phyloP scores from a whole-genome alignment of 441 rosid genomes.

The Aquilaria agallochum region DNA sequence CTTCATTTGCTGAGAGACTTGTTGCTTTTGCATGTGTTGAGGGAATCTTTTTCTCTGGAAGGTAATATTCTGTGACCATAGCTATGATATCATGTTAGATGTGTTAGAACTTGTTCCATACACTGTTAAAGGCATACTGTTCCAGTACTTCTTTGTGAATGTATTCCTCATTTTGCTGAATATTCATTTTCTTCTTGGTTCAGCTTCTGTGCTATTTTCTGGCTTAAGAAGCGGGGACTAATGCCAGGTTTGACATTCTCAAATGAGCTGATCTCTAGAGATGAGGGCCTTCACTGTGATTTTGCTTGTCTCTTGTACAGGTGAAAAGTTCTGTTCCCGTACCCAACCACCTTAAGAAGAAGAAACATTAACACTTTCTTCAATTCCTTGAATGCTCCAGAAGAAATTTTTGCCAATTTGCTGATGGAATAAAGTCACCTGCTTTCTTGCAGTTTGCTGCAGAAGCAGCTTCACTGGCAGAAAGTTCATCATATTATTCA shows the following conservation, averaged over 20 bases:
- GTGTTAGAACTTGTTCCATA: not conserved
- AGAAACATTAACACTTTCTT: too few species aligned
- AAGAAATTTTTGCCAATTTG: not conserved
- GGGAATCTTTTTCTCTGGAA: constrained; percentile 94
- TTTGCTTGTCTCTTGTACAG: constrained; percentile 91
- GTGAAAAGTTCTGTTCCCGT: constrained; percentile 20
- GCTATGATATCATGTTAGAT: constrained; percentile 4
- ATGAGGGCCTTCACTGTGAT: constrained; percentile 93
- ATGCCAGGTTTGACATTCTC: constrained; percentile 97
- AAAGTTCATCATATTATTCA: constrained; percentile 62
- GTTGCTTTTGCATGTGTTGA: constrained; percentile 90
- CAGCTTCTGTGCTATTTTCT: constrained; percentile 95
- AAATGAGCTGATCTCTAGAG: constrained; percentile 92
- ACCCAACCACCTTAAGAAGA: too few species aligned
- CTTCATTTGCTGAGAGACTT: constrained; percentile 71
- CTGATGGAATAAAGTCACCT: not conserved
- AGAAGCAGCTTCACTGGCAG: constrained; percentile 49
- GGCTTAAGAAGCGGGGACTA: constrained; percentile 95
- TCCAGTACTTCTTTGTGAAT: not conserved
- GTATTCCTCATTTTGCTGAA: constrained; percentile 3
- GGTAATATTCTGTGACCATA: constrained; percentile 35
- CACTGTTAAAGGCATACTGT: not conserved
- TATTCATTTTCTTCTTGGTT: constrained; percentile 7
- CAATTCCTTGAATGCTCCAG: too few species aligned
- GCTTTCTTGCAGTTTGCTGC: constrained; percentile 51